Percentiles rank a stretch among this genome's conserved stretches.
Evolutionary conservation across 1,139 yeast species (phyloP).

Genomic region (Lodderomyces orthopsilosis): DNA sequence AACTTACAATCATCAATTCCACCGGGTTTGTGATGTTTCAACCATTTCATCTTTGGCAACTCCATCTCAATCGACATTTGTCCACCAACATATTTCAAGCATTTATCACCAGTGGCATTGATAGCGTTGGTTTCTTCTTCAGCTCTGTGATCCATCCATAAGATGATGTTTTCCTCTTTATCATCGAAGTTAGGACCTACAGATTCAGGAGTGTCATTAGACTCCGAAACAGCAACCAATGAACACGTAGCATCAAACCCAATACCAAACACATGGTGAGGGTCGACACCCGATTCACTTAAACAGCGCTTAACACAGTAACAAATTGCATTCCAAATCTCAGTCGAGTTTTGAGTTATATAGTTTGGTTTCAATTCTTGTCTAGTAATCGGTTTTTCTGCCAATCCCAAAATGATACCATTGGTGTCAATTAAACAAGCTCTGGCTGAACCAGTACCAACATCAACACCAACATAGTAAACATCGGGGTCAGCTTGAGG

Average conservation of each 20-base stretch:
- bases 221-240: constrained; percentile 71
- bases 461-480: constrained; percentile 90
- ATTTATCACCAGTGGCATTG: constrained; percentile 74
- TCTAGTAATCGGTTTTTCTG: constrained; percentile 76
- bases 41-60: constrained; percentile 94
- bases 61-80: constrained; percentile 98
- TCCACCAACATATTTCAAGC: constrained; percentile 92
- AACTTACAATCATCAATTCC: constrained; percentile 71
- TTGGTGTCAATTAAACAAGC: constrained; percentile 85
- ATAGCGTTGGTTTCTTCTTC: constrained; percentile 78
- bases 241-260: constrained; percentile 99
- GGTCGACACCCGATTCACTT: constrained; percentile 70
- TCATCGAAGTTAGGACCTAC: constrained; percentile 90
- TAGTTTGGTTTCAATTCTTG: constrained; percentile 68
- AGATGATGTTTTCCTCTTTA: constrained; percentile 71
- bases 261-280: constrained; percentile 69
- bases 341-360: constrained; percentile 85
- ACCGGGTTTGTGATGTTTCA: constrained; percentile 77
- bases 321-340: constrained; percentile 89
- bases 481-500: constrained; percentile 49
- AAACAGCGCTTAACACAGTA: constrained; percentile 74
- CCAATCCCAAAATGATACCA: constrained; percentile 79
- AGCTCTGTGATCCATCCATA: constrained; percentile 99
- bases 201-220: constrained; percentile 67
- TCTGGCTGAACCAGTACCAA: constrained; percentile 96